These are phyloP conservation scores for Boletus tylopilopsis DNA, from an alignment of 768 basidiomycete genomes.

Conservation along the genomic window DNA sequence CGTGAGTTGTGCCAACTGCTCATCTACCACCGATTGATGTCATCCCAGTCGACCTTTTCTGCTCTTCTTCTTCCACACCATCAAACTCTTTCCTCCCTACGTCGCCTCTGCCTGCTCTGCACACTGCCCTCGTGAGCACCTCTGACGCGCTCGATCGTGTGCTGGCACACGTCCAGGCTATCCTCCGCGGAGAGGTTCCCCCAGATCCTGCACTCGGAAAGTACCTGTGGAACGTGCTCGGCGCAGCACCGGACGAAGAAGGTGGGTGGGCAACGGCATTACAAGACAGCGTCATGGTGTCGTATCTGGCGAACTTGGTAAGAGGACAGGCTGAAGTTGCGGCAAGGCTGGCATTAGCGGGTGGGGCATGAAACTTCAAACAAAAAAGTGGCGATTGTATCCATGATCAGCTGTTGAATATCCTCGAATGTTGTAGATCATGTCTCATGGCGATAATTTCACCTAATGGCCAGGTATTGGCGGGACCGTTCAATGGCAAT, in stretches of 20 bases:
- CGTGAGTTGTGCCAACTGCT: slow-evolving; percentile 46
- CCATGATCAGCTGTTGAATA: slow-evolving; percentile 93
- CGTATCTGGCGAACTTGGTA: slow-evolving; percentile 90
- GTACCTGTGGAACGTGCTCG: slow-evolving; percentile 85
- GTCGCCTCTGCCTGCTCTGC: slow-evolving; percentile 55
- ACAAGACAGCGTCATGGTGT: slow-evolving; percentile 93
- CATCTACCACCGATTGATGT: slow-evolving; percentile 4
- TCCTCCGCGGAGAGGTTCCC: slow-evolving; percentile 70
- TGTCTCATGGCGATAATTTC: slow-evolving; percentile 89
- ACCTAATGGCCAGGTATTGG: slow-evolving; percentile 93
- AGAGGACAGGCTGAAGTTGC: slow-evolving; percentile 93
- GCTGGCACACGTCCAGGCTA: slow-evolving; percentile 76
- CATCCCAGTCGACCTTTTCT: slow-evolving; percentile 71
- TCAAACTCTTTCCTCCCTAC: slow-evolving; percentile 35
- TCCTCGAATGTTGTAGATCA: slow-evolving; percentile 91
- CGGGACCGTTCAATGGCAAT: slow-evolving; percentile 53
- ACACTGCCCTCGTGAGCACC: slow-evolving; percentile 58
- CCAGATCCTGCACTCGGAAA: slow-evolving; percentile 86
- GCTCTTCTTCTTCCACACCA: slow-evolving; percentile 47
- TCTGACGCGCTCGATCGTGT: slow-evolving; percentile 81
- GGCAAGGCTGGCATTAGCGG: slow-evolving; percentile 75
- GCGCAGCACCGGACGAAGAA: slow-evolving; percentile 69
- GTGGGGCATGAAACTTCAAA: slow-evolving; percentile 25
- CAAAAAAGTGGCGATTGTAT: too few relatives aligned
- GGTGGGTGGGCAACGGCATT: slow-evolving; percentile 71